These are phyloP conservation scores for Backusella australiensis DNA, from an alignment of 192 early-diverging fungal genomes.

Conservation along the genomic window DNA sequence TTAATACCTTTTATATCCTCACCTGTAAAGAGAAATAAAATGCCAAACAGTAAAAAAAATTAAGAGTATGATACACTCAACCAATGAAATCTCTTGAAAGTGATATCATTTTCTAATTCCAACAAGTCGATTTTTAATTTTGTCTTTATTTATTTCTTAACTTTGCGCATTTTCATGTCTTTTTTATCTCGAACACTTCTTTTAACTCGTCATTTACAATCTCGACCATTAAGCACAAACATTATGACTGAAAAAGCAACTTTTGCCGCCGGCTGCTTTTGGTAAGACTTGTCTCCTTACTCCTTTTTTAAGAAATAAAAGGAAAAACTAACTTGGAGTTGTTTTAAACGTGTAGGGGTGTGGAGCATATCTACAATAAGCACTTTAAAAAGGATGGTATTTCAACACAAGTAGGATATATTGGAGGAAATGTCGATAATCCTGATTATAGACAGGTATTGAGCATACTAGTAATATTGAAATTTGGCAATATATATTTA, in stretches of 20 bases:
- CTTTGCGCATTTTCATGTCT: not conserved
- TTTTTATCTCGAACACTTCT: conserved; percentile 11
- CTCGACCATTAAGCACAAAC: not conserved
- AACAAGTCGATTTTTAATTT: not conserved
- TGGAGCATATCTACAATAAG: conserved; percentile 50
- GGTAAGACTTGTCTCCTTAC: conserved; percentile 42
- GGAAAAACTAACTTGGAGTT: not conserved
- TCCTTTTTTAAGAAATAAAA: not conserved
- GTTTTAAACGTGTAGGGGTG: conserved; percentile 42
- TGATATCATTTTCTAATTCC: conserved; percentile 1
- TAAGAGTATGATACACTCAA: not conserved
- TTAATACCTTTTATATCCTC: not conserved
- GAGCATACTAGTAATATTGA: not conserved
- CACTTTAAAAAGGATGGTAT: conserved; percentile 49
- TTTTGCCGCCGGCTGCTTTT: conserved; percentile 95
- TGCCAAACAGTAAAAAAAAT: not conserved
- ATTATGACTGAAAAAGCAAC: conserved; percentile 54
- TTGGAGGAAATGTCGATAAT: conserved; percentile 41
- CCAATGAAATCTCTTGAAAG: not conserved
- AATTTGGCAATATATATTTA: not conserved
- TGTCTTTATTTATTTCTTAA: not conserved
- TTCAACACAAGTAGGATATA: conserved; percentile 53
- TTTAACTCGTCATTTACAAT: not conserved
- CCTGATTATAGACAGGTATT: conserved; percentile 53
- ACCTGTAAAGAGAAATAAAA: not conserved